A percentile compares a stretch with the other conserved stretches of the same genome.
Conservation (phyloP, 768 basidiomycete species). For the Pseudohyphozyma bogoriensis region DNA sequence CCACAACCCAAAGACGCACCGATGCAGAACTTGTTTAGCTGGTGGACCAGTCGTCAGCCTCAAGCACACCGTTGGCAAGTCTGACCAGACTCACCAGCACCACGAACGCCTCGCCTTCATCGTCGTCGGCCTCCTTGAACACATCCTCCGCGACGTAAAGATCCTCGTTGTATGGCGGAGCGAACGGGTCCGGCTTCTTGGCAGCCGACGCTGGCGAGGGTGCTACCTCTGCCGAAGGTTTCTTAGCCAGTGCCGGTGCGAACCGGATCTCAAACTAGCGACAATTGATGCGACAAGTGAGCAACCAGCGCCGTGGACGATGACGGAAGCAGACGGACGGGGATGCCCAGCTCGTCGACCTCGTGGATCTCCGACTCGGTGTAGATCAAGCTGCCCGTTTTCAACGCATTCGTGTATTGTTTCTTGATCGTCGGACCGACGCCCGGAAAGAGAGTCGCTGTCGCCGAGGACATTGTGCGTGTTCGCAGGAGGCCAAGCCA, state of each 20-base stretch:
- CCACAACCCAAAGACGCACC: no score
- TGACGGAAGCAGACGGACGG: neutral
- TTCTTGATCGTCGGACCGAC: constrained; percentile 14
- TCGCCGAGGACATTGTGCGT: neutral
- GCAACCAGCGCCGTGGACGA: neutral
- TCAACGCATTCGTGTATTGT: constrained; percentile 7
- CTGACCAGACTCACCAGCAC: constrained; percentile 47
- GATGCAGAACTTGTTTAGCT: constrained; percentile 82
- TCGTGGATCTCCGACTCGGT: constrained; percentile 17
- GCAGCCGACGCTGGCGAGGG: constrained; percentile 30
- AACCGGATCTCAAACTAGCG: constrained; percentile 71
- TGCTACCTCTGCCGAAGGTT: constrained; percentile 45
- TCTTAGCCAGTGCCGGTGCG: constrained; percentile 76
- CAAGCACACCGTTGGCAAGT: neutral
- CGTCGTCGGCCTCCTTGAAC: constrained; percentile 48
- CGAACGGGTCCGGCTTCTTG: constrained; percentile 55
- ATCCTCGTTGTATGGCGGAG: constrained; percentile 71
- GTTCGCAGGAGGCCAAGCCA: neutral
- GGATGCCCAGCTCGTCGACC: constrained; percentile 24
- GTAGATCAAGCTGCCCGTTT: constrained; percentile 2
- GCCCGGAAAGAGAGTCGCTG: constrained; percentile 2
- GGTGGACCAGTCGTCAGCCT: neutral
- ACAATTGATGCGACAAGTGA: neutral
- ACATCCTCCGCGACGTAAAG: constrained; percentile 65
- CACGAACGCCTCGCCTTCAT: constrained; percentile 53